Conservation (phyloP, 2,329 filamentous ascomycete genomes). For the Gaeumannomyces tritici region DNA sequence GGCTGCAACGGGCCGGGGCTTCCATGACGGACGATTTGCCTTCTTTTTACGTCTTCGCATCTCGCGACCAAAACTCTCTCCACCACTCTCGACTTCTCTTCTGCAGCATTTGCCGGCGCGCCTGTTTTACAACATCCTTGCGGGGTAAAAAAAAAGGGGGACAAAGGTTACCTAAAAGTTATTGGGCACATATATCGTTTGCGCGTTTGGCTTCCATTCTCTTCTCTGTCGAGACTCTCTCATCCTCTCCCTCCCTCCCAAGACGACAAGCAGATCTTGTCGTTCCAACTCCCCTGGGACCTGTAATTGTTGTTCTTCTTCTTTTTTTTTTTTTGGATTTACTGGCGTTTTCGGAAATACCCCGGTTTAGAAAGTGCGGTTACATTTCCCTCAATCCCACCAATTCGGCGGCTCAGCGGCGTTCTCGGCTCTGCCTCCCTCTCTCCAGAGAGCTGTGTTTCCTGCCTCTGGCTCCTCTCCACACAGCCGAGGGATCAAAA, state of each 20-base stretch:
- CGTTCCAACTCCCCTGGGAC: not conserved
- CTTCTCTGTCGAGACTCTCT: not conserved
- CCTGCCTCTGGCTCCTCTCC: not conserved
- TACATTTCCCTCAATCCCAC: not conserved
- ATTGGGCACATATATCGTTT: not conserved
- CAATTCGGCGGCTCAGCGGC: not conserved
- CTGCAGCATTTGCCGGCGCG: slow-evolving; percentile 1
- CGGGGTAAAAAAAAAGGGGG: not conserved
- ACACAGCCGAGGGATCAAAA: not conserved
- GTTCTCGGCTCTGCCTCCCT: not conserved
- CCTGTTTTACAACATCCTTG: not conserved
- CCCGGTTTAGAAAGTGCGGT: not conserved
- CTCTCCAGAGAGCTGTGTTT: not conserved
- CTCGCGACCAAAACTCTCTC: not conserved
- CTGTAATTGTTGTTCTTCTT: not conserved
- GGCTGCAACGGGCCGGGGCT: not conserved
- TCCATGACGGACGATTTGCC: not conserved
- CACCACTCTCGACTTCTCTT: not conserved
- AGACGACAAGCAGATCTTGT: not conserved
- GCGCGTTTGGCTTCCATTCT: not conserved
- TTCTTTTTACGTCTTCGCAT: not conserved
- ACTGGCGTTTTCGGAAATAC: slow-evolving; percentile 5
- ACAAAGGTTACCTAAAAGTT: not conserved
- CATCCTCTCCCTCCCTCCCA: not conserved
- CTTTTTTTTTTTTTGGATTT: not conserved